A percentile compares a stretch with the other conserved stretches of the same genome.
Evolutionary conservation across 805 yeast genomes (phyloP).

Genomic region (Saturnispora halmiae): DNA sequence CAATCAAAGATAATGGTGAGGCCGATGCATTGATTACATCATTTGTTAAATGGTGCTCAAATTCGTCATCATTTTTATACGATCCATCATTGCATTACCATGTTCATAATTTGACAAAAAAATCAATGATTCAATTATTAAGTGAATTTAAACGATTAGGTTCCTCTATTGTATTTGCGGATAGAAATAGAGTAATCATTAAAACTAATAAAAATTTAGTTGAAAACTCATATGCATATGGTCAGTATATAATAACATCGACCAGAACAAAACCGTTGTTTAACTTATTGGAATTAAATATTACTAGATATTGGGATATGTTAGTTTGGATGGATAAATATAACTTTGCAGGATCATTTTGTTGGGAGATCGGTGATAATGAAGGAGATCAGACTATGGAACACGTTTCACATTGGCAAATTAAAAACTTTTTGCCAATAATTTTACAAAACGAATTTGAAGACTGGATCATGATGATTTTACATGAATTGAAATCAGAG

Average conservation of each 20-base stretch:
- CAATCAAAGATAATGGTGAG: slow-evolving; percentile 46
- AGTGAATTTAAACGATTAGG: slow-evolving; percentile 75
- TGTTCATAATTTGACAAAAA: slow-evolving; percentile 76
- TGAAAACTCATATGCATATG: slow-evolving; percentile 84
- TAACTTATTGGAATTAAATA: slow-evolving; percentile 65
- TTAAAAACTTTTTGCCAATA: slow-evolving; percentile 62
- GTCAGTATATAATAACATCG: slow-evolving; percentile 72
- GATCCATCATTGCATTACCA: slow-evolving; percentile 78
- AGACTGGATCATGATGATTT: slow-evolving; percentile 72
- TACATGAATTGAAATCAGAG: slow-evolving; percentile 56
- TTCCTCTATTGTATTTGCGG: slow-evolving; percentile 71
- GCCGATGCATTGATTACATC: slow-evolving; percentile 81
- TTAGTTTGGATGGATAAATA: slow-evolving; percentile 90
- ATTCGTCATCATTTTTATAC: slow-evolving; percentile 61
- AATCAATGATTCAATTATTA: slow-evolving; percentile 69
- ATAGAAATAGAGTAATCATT: slow-evolving; percentile 61
- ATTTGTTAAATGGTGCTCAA: slow-evolving; percentile 80
- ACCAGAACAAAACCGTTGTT: slow-evolving; percentile 75
- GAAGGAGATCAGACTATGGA: slow-evolving; percentile 34
- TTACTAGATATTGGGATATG: slow-evolving; percentile 83
- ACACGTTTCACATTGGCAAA: slow-evolving; percentile 68
- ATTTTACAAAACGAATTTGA: slow-evolving; percentile 76
- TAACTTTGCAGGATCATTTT: slow-evolving; percentile 71
- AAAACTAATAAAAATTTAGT: slow-evolving; percentile 70
- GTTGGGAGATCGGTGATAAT: slow-evolving; percentile 30